Percentiles rank a stretch among this genome's conserved stretches.
These are phyloP conservation scores for Chloris gayana DNA, from an alignment of 176 grass and related monocot genomes.

Conservation along the genomic window DNA sequence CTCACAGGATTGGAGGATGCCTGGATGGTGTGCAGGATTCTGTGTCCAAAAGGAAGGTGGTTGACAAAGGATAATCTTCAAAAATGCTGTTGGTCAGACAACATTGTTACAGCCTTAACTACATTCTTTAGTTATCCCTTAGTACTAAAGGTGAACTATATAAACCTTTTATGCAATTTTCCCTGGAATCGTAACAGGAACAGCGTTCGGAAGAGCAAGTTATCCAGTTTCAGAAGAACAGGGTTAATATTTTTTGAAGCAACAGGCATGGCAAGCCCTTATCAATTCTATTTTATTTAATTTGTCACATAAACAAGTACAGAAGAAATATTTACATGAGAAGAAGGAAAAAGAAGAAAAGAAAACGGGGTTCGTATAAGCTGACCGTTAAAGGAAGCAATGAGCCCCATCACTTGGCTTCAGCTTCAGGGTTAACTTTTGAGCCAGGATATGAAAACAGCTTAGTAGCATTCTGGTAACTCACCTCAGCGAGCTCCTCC, in stretches of 20 bases:
- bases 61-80: neutral
- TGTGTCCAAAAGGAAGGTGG: too few species aligned
- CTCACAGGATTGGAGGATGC: too few species aligned
- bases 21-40: too few species aligned
- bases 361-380: neutral
- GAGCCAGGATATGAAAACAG: conserved; percentile 91
- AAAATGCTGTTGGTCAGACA: conserved; percentile 5
- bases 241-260: neutral
- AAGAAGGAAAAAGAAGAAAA: neutral
- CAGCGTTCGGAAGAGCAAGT: neutral
- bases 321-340: neutral
- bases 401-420: conserved; percentile 14
- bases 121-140: neutral
- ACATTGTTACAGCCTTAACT: neutral
- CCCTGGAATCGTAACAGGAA: neutral
- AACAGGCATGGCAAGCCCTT: neutral
- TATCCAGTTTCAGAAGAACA: conserved; percentile 30
- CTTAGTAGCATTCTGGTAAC: conserved; percentile 72
- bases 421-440: conserved; percentile 52
- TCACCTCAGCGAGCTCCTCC: conserved; percentile 65
- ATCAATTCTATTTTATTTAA: neutral
- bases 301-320: neutral
- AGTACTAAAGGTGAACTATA: neutral
- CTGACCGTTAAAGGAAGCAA: neutral
- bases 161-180: neutral